These are phyloP conservation scores for Rhynchospora tenuis DNA, from an alignment of 176 grass and related monocot species.

Conservation along the genomic window DNA sequence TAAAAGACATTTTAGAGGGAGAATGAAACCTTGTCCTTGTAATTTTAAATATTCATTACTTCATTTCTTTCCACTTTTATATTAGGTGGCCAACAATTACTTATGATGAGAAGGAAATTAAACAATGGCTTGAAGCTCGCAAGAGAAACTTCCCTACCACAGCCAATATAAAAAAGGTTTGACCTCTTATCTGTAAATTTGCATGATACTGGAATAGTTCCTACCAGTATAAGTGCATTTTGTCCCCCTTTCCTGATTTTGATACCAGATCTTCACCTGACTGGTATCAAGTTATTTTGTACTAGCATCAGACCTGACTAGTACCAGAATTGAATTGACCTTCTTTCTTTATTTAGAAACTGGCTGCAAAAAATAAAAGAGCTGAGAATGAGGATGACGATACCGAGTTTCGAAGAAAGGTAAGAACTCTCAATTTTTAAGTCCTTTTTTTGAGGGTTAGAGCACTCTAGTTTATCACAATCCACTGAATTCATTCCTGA, in stretches of 20 bases:
- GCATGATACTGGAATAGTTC: neutral
- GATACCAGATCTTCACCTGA: neutral
- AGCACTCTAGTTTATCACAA: neutral
- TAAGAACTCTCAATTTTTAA: slow-evolving; percentile 5
- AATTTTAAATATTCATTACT: no score
- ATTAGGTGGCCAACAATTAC: slow-evolving; percentile 36
- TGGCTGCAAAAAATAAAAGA: slow-evolving; percentile 21
- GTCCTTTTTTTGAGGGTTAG: neutral
- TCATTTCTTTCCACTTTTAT: neutral
- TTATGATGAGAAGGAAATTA: slow-evolving; percentile 77
- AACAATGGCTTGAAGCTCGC: slow-evolving; percentile 76
- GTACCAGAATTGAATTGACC: neutral
- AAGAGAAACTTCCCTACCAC: slow-evolving; percentile 75
- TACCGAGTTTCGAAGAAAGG: slow-evolving; percentile 48
- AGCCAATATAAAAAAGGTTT: slow-evolving; percentile 63
- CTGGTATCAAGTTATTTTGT: neutral
- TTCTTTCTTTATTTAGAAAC: slow-evolving; percentile 52
- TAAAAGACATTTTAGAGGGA: neutral
- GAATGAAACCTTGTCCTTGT: neutral
- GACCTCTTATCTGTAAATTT: neutral
- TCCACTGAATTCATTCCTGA: slow-evolving; percentile 13
- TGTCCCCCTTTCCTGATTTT: no score
- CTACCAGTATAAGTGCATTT: no score
- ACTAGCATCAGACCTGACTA: neutral
- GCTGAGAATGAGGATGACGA: slow-evolving; percentile 41